These are phyloP conservation scores for Plasmodium blacklocki DNA, from an alignment of 169 alveolate species.

Conservation along the genomic window DNA sequence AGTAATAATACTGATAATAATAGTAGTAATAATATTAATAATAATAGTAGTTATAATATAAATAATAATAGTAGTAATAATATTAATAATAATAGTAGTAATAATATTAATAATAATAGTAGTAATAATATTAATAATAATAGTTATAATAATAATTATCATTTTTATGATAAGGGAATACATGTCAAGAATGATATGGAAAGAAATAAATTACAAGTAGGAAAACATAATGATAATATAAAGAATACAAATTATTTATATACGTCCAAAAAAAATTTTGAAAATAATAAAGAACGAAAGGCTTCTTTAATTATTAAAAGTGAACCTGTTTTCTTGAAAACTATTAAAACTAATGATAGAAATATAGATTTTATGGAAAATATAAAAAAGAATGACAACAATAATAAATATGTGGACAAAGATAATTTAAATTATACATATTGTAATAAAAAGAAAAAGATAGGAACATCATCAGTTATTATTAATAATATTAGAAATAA, in stretches of 20 bases:
- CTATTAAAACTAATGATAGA: background rate
- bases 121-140: background rate
- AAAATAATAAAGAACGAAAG: background rate
- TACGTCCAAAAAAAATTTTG: background rate
- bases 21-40: no score
- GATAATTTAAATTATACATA: background rate
- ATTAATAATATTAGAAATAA: conserved; percentile 7
- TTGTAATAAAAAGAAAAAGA: background rate
- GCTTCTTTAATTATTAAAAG: background rate
- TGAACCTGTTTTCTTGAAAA: background rate
- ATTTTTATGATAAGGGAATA: background rate
- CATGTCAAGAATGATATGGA: background rate
- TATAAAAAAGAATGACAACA: background rate
- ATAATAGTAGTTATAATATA: no score
- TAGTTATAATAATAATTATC: background rate
- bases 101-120: no score
- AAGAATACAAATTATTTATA: no score
- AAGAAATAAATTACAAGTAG: background rate
- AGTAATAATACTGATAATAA: no score
- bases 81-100: no score
- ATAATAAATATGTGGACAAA: background rate
- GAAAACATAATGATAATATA: no score
- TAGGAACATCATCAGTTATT: background rate
- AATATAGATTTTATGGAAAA: background rate
- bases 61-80: no score